phyloP scores from a whole-genome alignment of 768 basidiomycete genomes.

The Rhodotorula taiwanensis region DNA sequence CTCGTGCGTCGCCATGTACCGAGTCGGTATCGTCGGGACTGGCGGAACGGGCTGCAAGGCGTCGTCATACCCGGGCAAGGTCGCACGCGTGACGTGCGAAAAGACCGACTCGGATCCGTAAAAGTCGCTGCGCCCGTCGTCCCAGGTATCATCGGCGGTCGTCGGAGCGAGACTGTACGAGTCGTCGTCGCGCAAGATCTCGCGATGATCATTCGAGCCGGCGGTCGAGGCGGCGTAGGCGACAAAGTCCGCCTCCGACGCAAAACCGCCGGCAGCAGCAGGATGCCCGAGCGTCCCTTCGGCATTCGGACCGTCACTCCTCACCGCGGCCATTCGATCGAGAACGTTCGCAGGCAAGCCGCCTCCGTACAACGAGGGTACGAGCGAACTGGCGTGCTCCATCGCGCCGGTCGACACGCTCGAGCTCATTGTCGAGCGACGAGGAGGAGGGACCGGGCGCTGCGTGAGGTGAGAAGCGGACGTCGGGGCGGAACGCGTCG shows the following conservation, averaged over 20 bases:
- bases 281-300: no score
- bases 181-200: not conserved
- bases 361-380: not conserved
- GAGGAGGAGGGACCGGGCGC: not conserved
- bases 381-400: not conserved
- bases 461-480: no score
- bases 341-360: not conserved
- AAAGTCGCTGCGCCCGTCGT: slow-evolving; percentile 15
- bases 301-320: no score
- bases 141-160: no score
- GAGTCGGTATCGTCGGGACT: not conserved
- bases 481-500: no score
- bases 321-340: not conserved
- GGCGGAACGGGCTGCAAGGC: slow-evolving; percentile 1
- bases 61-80: slow-evolving; percentile 11
- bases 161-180: no score
- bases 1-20: not conserved
- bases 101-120: slow-evolving; percentile 14
- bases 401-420: not conserved
- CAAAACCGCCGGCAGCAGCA: not conserved
- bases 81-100: slow-evolving; percentile 23
- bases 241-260: not conserved
- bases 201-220: not conserved
- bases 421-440: not conserved
- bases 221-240: not conserved